Evolutionary conservation across 2,329 filamentous ascomycete genomes (phyloP).

Genomic region (Eutypella sp.): DNA sequence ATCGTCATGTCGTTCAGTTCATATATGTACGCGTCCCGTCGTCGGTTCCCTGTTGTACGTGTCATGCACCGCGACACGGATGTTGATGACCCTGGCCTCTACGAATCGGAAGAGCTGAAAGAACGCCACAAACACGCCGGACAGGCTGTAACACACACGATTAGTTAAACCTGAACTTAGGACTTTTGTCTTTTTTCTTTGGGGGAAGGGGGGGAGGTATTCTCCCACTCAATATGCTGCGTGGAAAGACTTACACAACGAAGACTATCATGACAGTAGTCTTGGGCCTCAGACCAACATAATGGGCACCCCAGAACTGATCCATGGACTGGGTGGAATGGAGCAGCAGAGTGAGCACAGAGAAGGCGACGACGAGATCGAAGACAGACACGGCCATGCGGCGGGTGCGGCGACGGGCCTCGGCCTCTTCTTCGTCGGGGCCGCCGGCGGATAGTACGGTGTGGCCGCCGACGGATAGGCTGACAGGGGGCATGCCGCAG

Average conservation of each 20-base stretch:
- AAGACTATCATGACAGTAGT: constrained; percentile 22
- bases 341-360: constrained; percentile 18
- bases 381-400: constrained; percentile 18
- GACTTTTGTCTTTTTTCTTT: background rate
- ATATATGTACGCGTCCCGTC: constrained; percentile 18
- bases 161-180: background rate
- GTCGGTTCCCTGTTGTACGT: constrained; percentile 21
- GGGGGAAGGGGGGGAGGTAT: background rate
- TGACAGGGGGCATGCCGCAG: constrained; percentile 20
- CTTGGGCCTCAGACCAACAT: constrained; percentile 20
- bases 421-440: constrained; percentile 20
- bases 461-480: constrained; percentile 15
- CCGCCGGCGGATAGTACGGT: constrained; percentile 21
- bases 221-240: background rate
- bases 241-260: constrained; percentile 15
- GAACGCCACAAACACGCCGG: constrained; percentile 13
- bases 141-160: background rate
- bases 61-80: constrained; percentile 21
- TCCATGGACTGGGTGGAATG: constrained; percentile 24
- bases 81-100: constrained; percentile 22
- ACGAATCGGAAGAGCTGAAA: constrained; percentile 23
- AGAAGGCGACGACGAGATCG: constrained; percentile 18
- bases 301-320: constrained; percentile 22
- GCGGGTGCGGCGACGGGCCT: constrained; percentile 17
- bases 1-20: background rate